Conservation (phyloP, 441 rosid genomes). For the Raphanus hybrid region DNA sequence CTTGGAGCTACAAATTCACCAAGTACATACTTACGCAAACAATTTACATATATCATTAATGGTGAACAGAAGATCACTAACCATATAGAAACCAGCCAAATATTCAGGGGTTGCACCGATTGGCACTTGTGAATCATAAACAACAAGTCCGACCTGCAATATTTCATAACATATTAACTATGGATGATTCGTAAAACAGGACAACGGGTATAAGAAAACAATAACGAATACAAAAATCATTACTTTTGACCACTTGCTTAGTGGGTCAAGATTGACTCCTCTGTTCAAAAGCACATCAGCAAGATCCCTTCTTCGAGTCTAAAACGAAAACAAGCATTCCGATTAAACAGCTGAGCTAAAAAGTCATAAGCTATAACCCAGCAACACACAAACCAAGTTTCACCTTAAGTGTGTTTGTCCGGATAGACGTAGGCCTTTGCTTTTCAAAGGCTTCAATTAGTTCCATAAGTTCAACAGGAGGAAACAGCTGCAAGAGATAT, state of each 20-base stretch:
- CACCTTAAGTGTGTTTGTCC: slow-evolving; percentile 91
- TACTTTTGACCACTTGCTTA: slow-evolving; percentile 97
- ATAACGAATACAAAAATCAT: not conserved
- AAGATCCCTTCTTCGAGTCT: slow-evolving; percentile 93
- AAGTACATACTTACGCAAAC: slow-evolving; percentile 11
- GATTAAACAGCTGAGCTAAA: not conserved
- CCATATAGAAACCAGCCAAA: slow-evolving; percentile 58
- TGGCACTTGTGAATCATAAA: slow-evolving; percentile 90
- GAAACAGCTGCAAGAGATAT: slow-evolving; percentile 74
- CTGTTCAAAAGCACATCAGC: slow-evolving; percentile 95
- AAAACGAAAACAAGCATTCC: slow-evolving; percentile 19
- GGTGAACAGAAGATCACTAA: slow-evolving; percentile 19
- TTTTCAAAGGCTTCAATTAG: slow-evolving; percentile 89
- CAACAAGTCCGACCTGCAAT: slow-evolving; percentile 82
- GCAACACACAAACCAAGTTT: slow-evolving; percentile 9
- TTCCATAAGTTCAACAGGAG: slow-evolving; percentile 85
- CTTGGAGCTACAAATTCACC: slow-evolving; percentile 67
- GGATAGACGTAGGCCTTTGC: slow-evolving; percentile 80
- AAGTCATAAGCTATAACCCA: not conserved
- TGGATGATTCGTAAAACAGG: slow-evolving; percentile 7
- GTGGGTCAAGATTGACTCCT: slow-evolving; percentile 92
- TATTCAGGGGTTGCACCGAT: slow-evolving; percentile 98
- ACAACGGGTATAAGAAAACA: not conserved
- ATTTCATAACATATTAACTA: not conserved
- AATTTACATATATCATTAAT: not conserved